A percentile compares a stretch with the other conserved stretches of the same genome.
phyloP scores from a whole-genome alignment of 164 flowering plant species.

The Magnolia sinica region DNA sequence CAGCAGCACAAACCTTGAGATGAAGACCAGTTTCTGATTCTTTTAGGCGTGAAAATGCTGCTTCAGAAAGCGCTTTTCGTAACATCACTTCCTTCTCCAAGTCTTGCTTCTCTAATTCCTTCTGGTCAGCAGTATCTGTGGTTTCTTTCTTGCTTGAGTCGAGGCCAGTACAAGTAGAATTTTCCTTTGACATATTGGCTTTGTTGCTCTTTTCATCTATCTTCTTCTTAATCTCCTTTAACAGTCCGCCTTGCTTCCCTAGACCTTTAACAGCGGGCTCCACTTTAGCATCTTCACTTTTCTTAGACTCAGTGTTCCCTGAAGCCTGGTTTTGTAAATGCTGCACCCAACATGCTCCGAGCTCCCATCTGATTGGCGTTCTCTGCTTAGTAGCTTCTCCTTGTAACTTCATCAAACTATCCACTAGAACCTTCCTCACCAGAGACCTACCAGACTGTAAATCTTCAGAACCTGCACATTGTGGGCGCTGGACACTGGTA shows the following conservation, averaged over 20 bases:
- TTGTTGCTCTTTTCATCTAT: conserved; percentile 41
- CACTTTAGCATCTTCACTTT: conserved; percentile 63
- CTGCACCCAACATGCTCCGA: conserved; percentile 98
- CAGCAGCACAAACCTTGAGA: conserved; percentile 53
- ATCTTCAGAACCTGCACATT: conserved; percentile 47
- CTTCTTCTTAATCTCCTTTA: conserved; percentile 81
- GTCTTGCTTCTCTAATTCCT: conserved; percentile 51
- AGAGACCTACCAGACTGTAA: conserved; percentile 40
- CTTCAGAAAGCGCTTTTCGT: conserved; percentile 62
- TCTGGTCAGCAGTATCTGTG: conserved; percentile 30
- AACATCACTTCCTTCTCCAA: conserved; percentile 53
- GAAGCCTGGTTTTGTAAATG: conserved; percentile 87
- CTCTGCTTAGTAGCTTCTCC: conserved; percentile 40
- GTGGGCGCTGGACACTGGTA: conserved; percentile 37
- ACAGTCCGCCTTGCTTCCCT: conserved; percentile 87
- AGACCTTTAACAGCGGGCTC: conserved; percentile 92
- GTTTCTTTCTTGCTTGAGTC: conserved; percentile 29
- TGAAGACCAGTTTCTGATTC: conserved; percentile 95
- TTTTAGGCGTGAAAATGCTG: conserved; percentile 67
- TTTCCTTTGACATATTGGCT: conserved; percentile 49
- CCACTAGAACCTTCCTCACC: conserved; percentile 53
- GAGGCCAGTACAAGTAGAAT: conserved; percentile 19
- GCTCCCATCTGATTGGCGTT: conserved; percentile 86
- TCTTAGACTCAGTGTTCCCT: conserved; percentile 66
- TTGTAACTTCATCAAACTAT: conserved; percentile 64